Base-by-base conservation (phyloP, 495 filamentous ascomycete genomes). In the Annulohypoxylon maeteangense region DNA sequence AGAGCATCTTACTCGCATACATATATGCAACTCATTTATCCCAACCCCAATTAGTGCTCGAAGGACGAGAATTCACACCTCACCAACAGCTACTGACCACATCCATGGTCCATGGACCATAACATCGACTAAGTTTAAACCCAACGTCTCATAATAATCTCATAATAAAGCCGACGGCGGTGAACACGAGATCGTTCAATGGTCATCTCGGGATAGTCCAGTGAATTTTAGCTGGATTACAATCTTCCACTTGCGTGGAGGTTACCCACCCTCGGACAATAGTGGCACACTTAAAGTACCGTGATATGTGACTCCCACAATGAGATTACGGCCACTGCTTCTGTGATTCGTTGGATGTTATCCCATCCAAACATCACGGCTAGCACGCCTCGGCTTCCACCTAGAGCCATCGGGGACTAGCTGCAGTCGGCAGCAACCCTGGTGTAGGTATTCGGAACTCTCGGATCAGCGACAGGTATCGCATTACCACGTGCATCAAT, bases 1-100 rank as follows among this genome's bases (percentile, higher is more conserved):
- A 68, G 54, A 65, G 54, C 65, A 67, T 63, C 36, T 67, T 71
- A 67, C 42, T 53, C 62, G 63, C 63, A 67, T 71, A 57, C 36
- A 70, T 20, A 34, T 55, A 54, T 66, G 59, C 62, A 51, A 23
- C 38, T 66, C 62, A 62, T 65, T 65, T 45, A 67, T 56, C 47
- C 58, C 50, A 38, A 66, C 50, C 27, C 51, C 29, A 57, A 12
- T 45, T 54, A 55, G 23, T 40, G 36, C 16, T 38, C 12, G 53
- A 23, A 25, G 25, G 27, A 47, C 23, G 22, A 65, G 10, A 40
- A 16, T 44, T 72, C 59, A 23, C 27, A 32, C 47, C 4, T 61
- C n/a, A 32, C 48, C 31, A 36, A 73, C 56, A 27, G 40, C 47
- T 47, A n/a, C 16, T 45, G 42, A 51, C 5, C 22, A 36, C 60